Conservation (phyloP, 225 moss, liverwort and hornwort genomes). For the Physcomitrium patens region DNA sequence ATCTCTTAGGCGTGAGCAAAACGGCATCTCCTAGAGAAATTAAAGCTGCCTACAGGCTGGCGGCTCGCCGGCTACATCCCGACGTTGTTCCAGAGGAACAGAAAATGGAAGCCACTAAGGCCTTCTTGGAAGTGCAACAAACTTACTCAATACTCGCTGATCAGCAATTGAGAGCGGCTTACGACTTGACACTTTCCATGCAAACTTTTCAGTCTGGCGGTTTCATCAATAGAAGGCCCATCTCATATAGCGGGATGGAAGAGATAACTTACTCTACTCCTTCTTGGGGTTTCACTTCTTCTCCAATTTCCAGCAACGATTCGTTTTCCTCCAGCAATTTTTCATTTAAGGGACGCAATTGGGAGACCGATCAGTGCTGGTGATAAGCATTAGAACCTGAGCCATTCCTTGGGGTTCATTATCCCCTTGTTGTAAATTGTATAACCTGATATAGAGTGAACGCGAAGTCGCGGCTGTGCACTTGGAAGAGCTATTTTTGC, state of each 20-base stretch:
- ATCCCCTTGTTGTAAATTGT: constrained; percentile 18
- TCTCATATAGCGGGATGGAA: constrained; percentile 14
- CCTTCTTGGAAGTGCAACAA: constrained; percentile 73
- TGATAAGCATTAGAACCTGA: constrained; percentile 23
- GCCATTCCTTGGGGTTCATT: constrained; percentile 35
- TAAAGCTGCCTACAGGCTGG: constrained; percentile 78
- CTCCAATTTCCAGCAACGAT: constrained; percentile 24
- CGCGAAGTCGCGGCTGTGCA: constrained; percentile 40
- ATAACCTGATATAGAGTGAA: background rate
- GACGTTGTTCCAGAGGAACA: constrained; percentile 77
- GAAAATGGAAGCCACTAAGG: constrained; percentile 62
- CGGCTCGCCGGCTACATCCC: constrained; percentile 75
- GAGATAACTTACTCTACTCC: constrained; percentile 34
- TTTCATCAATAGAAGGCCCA: constrained; percentile 48
- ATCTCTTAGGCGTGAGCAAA: constrained; percentile 64
- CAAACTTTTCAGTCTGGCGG: constrained; percentile 49
- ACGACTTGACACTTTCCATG: constrained; percentile 64
- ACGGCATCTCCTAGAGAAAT: constrained; percentile 71
- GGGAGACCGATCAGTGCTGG: constrained; percentile 92
- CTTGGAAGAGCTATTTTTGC: constrained; percentile 45
- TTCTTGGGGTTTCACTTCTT: constrained; percentile 52
- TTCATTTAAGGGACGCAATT: constrained; percentile 64
- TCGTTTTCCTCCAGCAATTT: constrained; percentile 27
- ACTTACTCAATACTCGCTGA: constrained; percentile 72
- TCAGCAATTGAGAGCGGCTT: constrained; percentile 58